Base-by-base conservation (phyloP, 169 alveolate species). In the Plasmodium vivax region DNA sequence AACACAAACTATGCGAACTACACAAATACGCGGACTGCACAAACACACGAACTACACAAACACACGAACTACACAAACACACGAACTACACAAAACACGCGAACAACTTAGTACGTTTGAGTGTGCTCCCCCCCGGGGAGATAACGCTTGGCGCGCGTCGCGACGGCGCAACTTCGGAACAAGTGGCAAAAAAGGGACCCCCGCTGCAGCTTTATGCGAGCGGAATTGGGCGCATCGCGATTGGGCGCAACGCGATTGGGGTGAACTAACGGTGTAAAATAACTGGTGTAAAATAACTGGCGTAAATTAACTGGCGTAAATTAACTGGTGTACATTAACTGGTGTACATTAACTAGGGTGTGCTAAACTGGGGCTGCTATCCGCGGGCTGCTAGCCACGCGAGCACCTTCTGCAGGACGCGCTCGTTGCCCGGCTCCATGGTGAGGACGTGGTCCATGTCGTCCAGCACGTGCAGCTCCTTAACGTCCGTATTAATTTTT, bases 381-480 rank as follows among this genome's bases (percentile, higher is more conserved):
- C n/a, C 43, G n/a, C 43, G 77, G 32, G 41, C 27, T 6, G 77
- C 43, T 0, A 87, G 68, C 85, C 85, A 77, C 12, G 58, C 36
- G 0, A 79, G 30, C 12, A 87, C 75, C 45, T 87, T 87, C 16
- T 87, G 36, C 51, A 87, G 27, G 32, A 87, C 62, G 16, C 10
- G 16, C 9, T 87, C 93, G 43, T 87, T 75, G 34, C 93, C 93
- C 30, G 93, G 93, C 9, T 87, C 93, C 54, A 87, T 75, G 16
- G 93, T 75, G 68, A 87, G 36, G 10, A 87, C 47, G 45, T 87
- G 93, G 12, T 87, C 93, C 93, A 87, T 87, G 12, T 77, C 87
- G 2, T 87, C 93, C 38, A 77, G 43, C 2, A 54, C 51, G 34
- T 30, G 45, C 19, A 87, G 27, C 81, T 87, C 93, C 62, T 87